Evolutionary conservation across 352 stramenopile genomes (phyloP).

Genomic region (Ophiocytium majus): DNA sequence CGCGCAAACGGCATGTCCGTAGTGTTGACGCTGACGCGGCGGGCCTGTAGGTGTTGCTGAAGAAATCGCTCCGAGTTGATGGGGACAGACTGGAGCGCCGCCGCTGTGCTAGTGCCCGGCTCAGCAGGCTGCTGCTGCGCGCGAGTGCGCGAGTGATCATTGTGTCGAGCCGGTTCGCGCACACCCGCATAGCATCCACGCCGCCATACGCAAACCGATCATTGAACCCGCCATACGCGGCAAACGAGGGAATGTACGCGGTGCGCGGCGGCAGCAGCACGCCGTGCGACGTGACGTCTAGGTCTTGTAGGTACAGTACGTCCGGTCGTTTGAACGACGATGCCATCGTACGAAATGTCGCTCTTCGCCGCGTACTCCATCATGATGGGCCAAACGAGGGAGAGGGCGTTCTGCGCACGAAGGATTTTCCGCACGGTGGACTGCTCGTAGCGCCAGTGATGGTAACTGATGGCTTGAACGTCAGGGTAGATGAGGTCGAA

Average conservation of each 20-base stretch:
- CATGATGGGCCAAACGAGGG: conserved; percentile 24
- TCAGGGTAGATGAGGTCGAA: not conserved
- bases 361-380: not conserved
- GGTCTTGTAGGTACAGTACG: conserved; percentile 13
- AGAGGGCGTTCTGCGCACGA: conserved; percentile 18
- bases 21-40: not conserved
- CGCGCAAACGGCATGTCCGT: conserved; percentile 18
- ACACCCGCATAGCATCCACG: not conserved
- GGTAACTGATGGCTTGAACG: not conserved
- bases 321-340: conserved; percentile 13
- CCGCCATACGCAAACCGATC: conserved; percentile 23
- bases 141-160: not conserved
- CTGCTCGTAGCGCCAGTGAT: conserved; percentile 9
- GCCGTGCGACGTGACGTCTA: not conserved
- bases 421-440: conserved; percentile 8
- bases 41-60: not conserved
- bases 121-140: too few relatives aligned
- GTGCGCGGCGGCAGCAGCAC: not conserved
- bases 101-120: too few relatives aligned
- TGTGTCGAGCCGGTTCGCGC: not conserved
- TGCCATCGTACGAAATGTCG: not conserved
- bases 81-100: too few relatives aligned
- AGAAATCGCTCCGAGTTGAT: conserved; percentile 10
- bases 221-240: not conserved
- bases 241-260: not conserved